Evolutionary conservation across 257 asterid genomes (phyloP), one percentile per base, ranked within the genome.

Genomic region (Solanum tarijense): DNA sequence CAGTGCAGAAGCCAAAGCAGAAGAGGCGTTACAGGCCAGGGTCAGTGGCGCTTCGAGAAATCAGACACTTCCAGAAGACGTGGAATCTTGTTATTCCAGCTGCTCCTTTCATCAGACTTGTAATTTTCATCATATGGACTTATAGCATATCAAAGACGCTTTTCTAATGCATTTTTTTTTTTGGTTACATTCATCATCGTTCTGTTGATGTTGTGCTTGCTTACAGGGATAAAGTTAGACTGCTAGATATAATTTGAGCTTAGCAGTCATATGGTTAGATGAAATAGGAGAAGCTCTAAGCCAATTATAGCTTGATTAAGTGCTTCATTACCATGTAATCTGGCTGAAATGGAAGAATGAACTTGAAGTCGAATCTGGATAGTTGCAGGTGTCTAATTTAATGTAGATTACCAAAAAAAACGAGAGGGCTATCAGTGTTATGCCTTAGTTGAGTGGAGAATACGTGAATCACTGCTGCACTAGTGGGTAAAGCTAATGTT

Each of bases 41-140:
- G 83, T 89, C 94, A 18, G 95, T 87, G 55, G 98, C 99, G 41
- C 90, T 96, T 39, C 96, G 98, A 9, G 98, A 96, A 93, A 96
- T 96, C 81, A 93, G 97, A 88, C 94, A 89, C 87, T 94, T 90
- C 69, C 99, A 96, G 90, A 95, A 91, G 92, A 89, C 96, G 1
- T 72, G 86, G 88, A 35, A 88, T 13, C 99, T 94, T 84, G 89
- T 96, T 12, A 92, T 96, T 85, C 99, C 98, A n/a, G 95, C 94
- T 90, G 98, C 98, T 73, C 98, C 98, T 18, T 96, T 96, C 90
- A 89, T 94, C 23, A 91, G 99, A 92, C 12, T 72, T 16, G 98
- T 96, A 94, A 92, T 71, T 83, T 87, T 87, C 60, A 29, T 31
- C 68, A 21, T n/a, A 39, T 39, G 83, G 46, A 76, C 83, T 76